A percentile compares a stretch with the other conserved stretches of the same genome.
These are phyloP conservation scores for Termitomyces sp. DNA, from an alignment of 768 basidiomycete species.

Conservation along the genomic window DNA sequence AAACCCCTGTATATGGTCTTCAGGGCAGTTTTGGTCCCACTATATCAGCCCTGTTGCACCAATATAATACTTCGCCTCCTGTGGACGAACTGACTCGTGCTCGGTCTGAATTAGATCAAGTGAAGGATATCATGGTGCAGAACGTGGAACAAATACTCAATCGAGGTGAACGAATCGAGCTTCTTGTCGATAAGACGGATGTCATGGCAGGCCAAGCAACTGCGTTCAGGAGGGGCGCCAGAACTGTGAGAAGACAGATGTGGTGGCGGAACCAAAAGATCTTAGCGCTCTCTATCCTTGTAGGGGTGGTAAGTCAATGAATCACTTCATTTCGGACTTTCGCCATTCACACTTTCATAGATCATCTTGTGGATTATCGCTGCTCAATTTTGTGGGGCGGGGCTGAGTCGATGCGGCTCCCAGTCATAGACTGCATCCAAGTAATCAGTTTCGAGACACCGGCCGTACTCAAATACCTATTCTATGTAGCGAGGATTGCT, in stretches of 20 bases:
- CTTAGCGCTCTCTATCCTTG: constrained; percentile 59
- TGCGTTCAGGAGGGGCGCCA: constrained; percentile 85
- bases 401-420: constrained; percentile 60
- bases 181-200: constrained; percentile 96
- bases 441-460: neutral
- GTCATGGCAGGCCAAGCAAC: constrained; percentile 92
- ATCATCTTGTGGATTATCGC: constrained; percentile 76
- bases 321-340: constrained; percentile 3
- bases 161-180: constrained; percentile 91
- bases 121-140: constrained; percentile 98
- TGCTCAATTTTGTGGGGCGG: constrained; percentile 88
- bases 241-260: constrained; percentile 79
- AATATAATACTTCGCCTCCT: constrained; percentile 86
- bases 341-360: constrained; percentile 26
- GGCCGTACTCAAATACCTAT: neutral
- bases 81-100: constrained; percentile 86
- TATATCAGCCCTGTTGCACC: constrained; percentile 73
- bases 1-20: constrained; percentile 55
- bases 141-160: constrained; percentile 96
- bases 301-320: constrained; percentile 53
- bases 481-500: neutral
- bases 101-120: constrained; percentile 81
- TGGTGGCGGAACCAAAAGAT: constrained; percentile 85
- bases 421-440: constrained; percentile 8
- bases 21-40: constrained; percentile 69